Conservation (phyloP, 2,329 filamentous ascomycete species). For the Trichoderma afroharzianum region DNA sequence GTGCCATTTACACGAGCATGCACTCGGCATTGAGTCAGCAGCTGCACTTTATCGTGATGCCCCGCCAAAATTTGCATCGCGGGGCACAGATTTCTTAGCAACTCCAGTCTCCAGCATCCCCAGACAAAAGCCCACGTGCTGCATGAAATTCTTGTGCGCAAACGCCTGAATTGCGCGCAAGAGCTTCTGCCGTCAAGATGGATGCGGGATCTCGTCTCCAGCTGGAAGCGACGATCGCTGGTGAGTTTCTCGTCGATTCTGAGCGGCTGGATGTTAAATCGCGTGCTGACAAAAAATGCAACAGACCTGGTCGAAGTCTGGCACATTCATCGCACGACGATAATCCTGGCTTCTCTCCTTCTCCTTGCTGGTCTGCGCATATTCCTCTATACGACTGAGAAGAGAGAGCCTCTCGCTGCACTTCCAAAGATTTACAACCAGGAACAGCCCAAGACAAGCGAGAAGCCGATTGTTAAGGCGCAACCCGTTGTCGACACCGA, state of each 20-base stretch:
- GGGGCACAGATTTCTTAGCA: conserved; percentile 17
- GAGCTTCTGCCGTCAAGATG: conserved; percentile 14
- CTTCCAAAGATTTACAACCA: conserved; percentile 37
- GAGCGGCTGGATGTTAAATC: not conserved
- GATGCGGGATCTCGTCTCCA: conserved; percentile 13
- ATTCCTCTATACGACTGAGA: conserved; percentile 40
- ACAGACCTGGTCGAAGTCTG: conserved; percentile 41
- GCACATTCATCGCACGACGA: conserved; percentile 45
- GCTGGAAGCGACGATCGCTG: conserved; percentile 9
- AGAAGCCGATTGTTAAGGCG: not conserved
- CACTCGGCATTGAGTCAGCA: not conserved
- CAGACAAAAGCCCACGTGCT: conserved; percentile 8
- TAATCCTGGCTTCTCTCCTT: conserved; percentile 39
- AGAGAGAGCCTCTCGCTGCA: conserved; percentile 33
- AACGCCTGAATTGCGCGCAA: not conserved
- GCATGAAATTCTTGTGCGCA: conserved; percentile 6
- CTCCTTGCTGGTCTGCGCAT: conserved; percentile 39
- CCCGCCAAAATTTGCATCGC: conserved; percentile 24
- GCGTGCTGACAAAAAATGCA: conserved; percentile 6
- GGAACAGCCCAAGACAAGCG: conserved; percentile 9
- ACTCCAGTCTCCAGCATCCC: not conserved
- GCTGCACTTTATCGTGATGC: conserved; percentile 13
- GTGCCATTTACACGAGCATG: not conserved
- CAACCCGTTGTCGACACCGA: conserved; percentile 25
- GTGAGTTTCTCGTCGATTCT: conserved; percentile 12